These are phyloP conservation scores for Pichia exigua DNA, from an alignment of 805 yeast genomes.

Conservation along the genomic window DNA sequence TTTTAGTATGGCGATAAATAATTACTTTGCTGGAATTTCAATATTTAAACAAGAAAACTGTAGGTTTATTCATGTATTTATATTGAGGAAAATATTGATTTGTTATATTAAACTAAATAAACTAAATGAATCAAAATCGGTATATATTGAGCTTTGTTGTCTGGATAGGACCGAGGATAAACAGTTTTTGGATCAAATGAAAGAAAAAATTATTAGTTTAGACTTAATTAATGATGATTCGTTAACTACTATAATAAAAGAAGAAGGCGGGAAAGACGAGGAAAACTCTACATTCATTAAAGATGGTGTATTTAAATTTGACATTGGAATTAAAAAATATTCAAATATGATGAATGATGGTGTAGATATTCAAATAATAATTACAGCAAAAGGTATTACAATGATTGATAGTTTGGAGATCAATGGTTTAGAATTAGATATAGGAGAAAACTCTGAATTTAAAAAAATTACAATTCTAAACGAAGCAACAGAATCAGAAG, in stretches of 20 bases:
- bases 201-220: neutral
- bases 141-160: constrained; percentile 27
- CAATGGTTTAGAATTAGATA: constrained; percentile 15
- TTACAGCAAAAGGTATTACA: constrained; percentile 24
- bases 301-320: neutral
- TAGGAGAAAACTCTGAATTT: constrained; percentile 10
- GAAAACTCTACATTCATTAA: neutral
- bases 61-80: constrained; percentile 27
- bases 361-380: constrained; percentile 25
- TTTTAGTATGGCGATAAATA: constrained; percentile 35
- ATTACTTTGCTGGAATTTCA: constrained; percentile 32
- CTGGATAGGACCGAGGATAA: neutral
- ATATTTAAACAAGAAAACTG: constrained; percentile 36
- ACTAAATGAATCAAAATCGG: constrained; percentile 27
- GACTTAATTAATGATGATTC: constrained; percentile 4
- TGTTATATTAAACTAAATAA: constrained; percentile 31
- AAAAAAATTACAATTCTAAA: constrained; percentile 1
- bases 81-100: constrained; percentile 31
- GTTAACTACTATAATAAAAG: neutral
- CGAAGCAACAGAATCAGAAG: neutral
- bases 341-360: constrained; percentile 7
- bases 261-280: neutral
- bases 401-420: constrained; percentile 14
- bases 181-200: neutral
- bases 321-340: constrained; percentile 5